phyloP scores from a whole-genome alignment of 2,329 filamentous ascomycete genomes.

The Cladosporium sp. region DNA sequence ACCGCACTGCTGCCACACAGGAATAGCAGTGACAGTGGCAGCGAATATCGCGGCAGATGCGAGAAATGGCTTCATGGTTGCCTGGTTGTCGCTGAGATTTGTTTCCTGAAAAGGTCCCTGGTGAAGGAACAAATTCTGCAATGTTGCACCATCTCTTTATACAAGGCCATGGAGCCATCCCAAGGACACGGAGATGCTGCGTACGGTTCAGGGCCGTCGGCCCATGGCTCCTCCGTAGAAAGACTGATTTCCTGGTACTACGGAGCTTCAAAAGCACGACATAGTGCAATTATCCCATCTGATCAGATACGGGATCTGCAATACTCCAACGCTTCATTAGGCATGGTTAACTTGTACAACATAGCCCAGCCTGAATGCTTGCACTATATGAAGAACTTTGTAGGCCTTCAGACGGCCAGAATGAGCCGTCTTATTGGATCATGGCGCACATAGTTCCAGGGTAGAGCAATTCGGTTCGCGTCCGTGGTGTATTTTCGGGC shows the following conservation, averaged over 20 bases:
- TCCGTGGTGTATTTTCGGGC: not conserved
- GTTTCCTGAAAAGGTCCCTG: not conserved
- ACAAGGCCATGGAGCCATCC: not conserved
- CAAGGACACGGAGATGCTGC: not conserved
- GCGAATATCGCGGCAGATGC: conserved; percentile 14
- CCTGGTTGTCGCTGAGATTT: not conserved
- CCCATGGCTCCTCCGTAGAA: conserved; percentile 10
- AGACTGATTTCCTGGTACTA: conserved; percentile 1
- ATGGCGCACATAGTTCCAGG: not conserved
- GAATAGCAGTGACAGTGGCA: conserved; percentile 16
- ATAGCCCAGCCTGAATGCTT: not conserved
- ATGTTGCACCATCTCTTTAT: not conserved
- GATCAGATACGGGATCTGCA: not conserved
- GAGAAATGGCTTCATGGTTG: conserved; percentile 11
- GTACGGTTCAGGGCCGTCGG: conserved; percentile 8
- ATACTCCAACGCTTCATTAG: not conserved
- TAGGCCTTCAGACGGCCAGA: not conserved
- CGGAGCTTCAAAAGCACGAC: not conserved
- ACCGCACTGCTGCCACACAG: conserved; percentile 18
- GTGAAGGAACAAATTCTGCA: not conserved
- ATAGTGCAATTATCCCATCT: not conserved
- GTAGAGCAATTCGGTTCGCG: not conserved
- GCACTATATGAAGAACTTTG: not conserved
- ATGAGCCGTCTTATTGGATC: not conserved
- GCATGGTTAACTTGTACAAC: not conserved